A percentile compares a stretch with the other conserved stretches of the same genome.
Conservation (phyloP, 371 early-diverging fungal species). For the Mucor circinelloides region DNA sequence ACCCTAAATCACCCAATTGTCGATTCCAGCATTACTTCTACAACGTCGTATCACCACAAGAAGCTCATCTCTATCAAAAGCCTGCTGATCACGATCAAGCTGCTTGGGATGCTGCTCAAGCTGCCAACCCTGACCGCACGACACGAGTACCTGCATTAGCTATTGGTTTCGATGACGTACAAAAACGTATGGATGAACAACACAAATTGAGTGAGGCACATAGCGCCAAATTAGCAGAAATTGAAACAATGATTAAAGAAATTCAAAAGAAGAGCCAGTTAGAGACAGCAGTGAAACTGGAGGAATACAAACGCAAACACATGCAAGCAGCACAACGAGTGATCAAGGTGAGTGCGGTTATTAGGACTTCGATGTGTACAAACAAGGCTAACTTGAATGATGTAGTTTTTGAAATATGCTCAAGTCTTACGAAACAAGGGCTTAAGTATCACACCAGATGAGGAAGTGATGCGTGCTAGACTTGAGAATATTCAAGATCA, state of each 20-base stretch:
- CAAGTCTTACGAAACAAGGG: constrained; percentile 83
- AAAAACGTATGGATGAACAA: constrained; percentile 77
- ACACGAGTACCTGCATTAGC: constrained; percentile 88
- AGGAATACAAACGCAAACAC: constrained; percentile 75
- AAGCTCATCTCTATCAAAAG: constrained; percentile 75
- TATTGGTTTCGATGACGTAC: constrained; percentile 80
- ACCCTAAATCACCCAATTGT: constrained; percentile 77
- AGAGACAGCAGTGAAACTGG: constrained; percentile 64
- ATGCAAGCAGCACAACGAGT: constrained; percentile 78
- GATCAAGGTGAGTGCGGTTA: constrained; percentile 45
- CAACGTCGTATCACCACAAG: constrained; percentile 81
- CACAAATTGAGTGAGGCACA: constrained; percentile 50
- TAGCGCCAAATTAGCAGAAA: constrained; percentile 61
- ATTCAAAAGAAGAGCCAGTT: constrained; percentile 64
- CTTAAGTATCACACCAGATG: constrained; percentile 79
- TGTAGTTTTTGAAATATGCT: constrained; percentile 76
- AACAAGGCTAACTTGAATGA: background rate
- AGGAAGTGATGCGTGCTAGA: constrained; percentile 74
- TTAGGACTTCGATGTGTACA: background rate
- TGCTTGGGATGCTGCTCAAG: constrained; percentile 82
- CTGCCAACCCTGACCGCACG: constrained; percentile 82
- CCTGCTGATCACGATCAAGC: constrained; percentile 73
- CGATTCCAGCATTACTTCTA: constrained; percentile 91
- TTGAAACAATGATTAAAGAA: constrained; percentile 65
- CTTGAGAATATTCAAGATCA: constrained; percentile 76